Base-by-base conservation (phyloP, 2,329 filamentous ascomycete species). In the Hypoxylon sp. region DNA sequence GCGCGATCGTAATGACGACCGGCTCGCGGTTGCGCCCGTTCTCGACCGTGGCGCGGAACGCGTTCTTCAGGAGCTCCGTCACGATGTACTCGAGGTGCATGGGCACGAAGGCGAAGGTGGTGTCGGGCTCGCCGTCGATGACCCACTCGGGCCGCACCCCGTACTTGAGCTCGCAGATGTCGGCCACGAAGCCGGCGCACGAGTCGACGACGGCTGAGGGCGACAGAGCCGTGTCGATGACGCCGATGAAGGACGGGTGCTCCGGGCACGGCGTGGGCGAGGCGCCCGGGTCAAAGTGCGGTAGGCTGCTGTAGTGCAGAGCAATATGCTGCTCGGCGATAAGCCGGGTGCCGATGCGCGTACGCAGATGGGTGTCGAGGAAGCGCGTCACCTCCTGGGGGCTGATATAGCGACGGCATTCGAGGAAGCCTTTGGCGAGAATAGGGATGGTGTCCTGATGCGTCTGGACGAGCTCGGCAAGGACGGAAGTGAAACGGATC, bases 41-140 rank as follows among this genome's bases (percentile, higher is more conserved):
- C 78, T 99, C 95, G 8, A 98, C 89, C 0, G 93, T 96, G 3
- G 95, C 94, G 44, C 95, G 88, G 80, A 98, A 99, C 0, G 94
- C 92, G 74, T 99, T 99, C 79, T 99, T 99, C 61, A 99, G 85
- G 1, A 99, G 85, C 78, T 99, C 95, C 0, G 94, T 99, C 68
- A 97, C 87, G 68, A 99, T 97, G 77, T 99, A 99, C 78, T 98
- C 94, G 22, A 99, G 85, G 77, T 99, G 95, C 76, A 97, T 95
- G 13, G 95, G 95, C 7, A 99, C 90, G 73, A 96, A 95, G 19
- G 94, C 93, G 74, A 99, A 97, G 0, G 89, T 90, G n/a, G 94
- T 93, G 53, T 91, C 89, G 0, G 91, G 89, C 75, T 96, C 90
- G 68, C 95, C 95, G 69, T 94, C 91, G 72, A 99, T 90, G 48